Conservation (phyloP, 306 rosid genomes). For the Biancaea sappan region DNA sequence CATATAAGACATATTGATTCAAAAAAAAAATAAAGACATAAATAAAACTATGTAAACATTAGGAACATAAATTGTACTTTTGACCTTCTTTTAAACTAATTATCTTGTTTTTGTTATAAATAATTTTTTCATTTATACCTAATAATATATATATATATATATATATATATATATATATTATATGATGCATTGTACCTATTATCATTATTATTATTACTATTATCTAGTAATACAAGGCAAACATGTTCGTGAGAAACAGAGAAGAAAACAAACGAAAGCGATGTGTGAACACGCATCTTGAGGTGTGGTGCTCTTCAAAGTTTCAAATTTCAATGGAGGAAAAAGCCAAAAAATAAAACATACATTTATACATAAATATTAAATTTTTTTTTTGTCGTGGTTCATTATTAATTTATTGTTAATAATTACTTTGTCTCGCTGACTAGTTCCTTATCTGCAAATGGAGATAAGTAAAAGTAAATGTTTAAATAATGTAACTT, state of each 20-base stretch:
- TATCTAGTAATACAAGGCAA: not conserved
- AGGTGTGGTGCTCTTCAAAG: constrained; percentile 34
- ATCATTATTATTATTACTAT: not conserved
- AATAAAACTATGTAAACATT: too few species aligned
- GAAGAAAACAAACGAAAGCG: not conserved
- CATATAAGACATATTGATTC: too few species aligned
- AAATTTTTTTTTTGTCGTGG: not conserved
- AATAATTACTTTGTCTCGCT: not conserved
- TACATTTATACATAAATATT: not conserved
- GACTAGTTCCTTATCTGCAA: not conserved
- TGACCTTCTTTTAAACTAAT: not conserved
- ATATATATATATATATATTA: too few species aligned
- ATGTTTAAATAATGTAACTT: not conserved
- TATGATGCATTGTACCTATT: not conserved
- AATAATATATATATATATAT: too few species aligned
- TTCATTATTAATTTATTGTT: not conserved
- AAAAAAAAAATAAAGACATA: too few species aligned
- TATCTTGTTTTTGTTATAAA: not conserved
- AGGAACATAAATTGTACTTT: too few species aligned
- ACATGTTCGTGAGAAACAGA: not conserved
- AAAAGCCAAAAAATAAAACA: not conserved
- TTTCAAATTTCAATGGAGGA: not conserved
- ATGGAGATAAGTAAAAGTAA: not conserved
- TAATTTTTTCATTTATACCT: not conserved
- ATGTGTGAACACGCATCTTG: constrained; percentile 40